Conservation (phyloP, 192 early-diverging fungal genomes). For the Podila epigama region DNA sequence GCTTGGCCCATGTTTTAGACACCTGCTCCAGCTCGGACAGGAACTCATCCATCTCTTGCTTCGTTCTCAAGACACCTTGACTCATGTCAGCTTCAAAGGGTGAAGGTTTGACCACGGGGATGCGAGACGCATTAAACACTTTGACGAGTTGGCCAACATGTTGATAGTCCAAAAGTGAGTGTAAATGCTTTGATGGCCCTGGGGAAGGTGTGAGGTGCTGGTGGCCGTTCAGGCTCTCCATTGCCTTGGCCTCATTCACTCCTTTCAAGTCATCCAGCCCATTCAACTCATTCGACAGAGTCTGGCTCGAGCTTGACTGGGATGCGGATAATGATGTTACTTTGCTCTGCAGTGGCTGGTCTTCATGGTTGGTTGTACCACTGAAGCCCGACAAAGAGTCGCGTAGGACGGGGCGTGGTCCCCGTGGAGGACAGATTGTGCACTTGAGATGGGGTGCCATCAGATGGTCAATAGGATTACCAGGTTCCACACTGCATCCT, state of each 20-base stretch:
- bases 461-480: background rate
- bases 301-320: background rate
- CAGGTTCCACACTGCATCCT: conserved; percentile 14
- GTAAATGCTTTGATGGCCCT: conserved; percentile 24
- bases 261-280: background rate
- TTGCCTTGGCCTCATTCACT: too few relatives aligned
- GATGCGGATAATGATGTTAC: background rate
- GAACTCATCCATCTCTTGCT: conserved; percentile 2
- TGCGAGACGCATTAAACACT: conserved; percentile 2
- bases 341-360: background rate
- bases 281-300: background rate
- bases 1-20: background rate
- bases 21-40: background rate
- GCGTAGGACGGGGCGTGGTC: background rate
- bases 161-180: conserved; percentile 41
- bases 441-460: background rate
- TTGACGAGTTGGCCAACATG: conserved; percentile 37
- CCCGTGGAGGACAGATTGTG: background rate
- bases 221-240: too few relatives aligned
- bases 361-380: too few relatives aligned
- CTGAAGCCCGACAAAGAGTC: background rate
- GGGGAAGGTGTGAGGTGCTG: background rate
- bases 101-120: conserved; percentile 17
- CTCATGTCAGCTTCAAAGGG: conserved; percentile 23
- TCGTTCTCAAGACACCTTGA: conserved; percentile 4